A percentile compares a stretch with the other conserved stretches of the same genome.
These are phyloP conservation scores for Alternaria triticimaculans DNA, from an alignment of 2,329 filamentous ascomycete genomes.

Conservation along the genomic window DNA sequence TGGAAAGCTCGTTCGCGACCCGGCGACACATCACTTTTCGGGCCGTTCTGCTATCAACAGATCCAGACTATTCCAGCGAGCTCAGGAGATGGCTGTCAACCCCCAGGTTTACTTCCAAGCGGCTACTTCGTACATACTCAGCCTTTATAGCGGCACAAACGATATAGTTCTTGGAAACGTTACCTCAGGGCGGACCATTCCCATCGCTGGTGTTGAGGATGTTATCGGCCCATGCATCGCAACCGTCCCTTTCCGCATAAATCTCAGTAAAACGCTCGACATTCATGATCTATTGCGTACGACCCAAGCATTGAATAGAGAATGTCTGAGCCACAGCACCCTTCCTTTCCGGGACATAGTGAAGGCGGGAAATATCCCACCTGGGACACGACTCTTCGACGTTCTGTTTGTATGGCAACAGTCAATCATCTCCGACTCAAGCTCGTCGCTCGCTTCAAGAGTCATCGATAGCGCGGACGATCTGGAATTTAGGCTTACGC, in stretches of 20 bases:
- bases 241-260: constrained; percentile 74
- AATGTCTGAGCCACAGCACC: constrained; percentile 67
- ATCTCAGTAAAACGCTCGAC: constrained; percentile 60
- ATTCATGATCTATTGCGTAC: constrained; percentile 67
- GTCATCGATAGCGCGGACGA: constrained; percentile 71
- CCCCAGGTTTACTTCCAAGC: constrained; percentile 79
- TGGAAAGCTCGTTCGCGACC: constrained; percentile 34
- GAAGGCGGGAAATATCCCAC: constrained; percentile 61
- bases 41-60: constrained; percentile 30
- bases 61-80: constrained; percentile 18
- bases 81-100: constrained; percentile 56
- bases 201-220: constrained; percentile 71
- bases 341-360: constrained; percentile 75
- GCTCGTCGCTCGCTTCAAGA: constrained; percentile 51
- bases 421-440: constrained; percentile 57
- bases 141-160: constrained; percentile 65
- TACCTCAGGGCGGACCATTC: constrained; percentile 80
- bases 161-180: constrained; percentile 81
- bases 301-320: constrained; percentile 70
- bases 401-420: constrained; percentile 86
- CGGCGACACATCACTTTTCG: constrained; percentile 16
- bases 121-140: constrained; percentile 70
- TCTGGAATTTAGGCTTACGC: constrained; percentile 75
- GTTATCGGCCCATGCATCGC: constrained; percentile 82
- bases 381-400: constrained; percentile 72